phyloP scores from a whole-genome alignment of 345 rosid genomes.

The Laguncularia racemosa region DNA sequence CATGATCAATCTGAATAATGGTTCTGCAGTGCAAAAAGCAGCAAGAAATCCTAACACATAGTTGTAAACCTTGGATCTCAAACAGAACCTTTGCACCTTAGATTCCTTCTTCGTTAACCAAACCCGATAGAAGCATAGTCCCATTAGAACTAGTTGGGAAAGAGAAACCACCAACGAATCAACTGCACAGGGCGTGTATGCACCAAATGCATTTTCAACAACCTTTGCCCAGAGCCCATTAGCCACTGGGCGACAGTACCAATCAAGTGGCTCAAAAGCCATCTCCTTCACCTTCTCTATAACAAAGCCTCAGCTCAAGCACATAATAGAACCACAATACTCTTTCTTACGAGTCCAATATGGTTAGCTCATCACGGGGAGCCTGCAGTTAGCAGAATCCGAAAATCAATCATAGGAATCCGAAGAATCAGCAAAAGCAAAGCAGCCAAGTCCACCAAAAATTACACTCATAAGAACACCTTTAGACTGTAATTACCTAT shows the following conservation, averaged over 20 bases:
- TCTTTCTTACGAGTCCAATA: no score
- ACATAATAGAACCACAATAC: constrained; percentile 9
- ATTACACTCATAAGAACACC: no score
- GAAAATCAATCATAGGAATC: no score
- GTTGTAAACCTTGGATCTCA: constrained; percentile 71
- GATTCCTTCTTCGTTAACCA: constrained; percentile 70
- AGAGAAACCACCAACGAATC: constrained; percentile 61
- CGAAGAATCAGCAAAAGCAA: no score
- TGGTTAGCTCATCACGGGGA: no score
- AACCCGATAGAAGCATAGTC: constrained; percentile 62
- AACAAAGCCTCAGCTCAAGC: constrained; percentile 11
- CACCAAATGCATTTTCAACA: constrained; percentile 89
- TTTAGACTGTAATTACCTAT: no score
- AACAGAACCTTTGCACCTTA: constrained; percentile 51
- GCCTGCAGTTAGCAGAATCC: no score
- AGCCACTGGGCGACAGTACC: constrained; percentile 79
- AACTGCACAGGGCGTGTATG: constrained; percentile 90
- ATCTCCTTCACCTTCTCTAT: constrained; percentile 20
- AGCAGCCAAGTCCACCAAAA: no score
- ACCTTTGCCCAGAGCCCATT: constrained; percentile 70
- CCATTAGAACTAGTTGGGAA: constrained; percentile 61
- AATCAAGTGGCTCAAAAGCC: constrained; percentile 59
- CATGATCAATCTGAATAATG: constrained; percentile 83
- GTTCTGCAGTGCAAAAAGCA: constrained; percentile 64
- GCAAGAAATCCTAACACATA: constrained; percentile 67